Evolutionary conservation across 1,284 basidiomycete genomes (phyloP), one percentile per base, ranked within the genome.

Genomic region (Porodaedalea pini): DNA sequence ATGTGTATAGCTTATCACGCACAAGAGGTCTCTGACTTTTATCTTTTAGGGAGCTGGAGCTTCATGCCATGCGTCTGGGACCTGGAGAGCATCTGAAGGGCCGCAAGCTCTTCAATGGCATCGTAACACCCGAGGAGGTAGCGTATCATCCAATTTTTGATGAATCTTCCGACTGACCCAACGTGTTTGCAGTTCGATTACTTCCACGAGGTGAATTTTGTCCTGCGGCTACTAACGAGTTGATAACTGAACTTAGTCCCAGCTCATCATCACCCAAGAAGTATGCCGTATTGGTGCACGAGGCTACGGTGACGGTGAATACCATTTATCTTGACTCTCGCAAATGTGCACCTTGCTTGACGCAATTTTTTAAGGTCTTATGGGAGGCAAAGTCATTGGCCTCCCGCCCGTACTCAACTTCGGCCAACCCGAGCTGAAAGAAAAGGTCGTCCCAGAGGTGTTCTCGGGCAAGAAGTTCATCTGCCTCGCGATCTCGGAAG

Each of bases 11-110:
- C 10, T 1, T 10, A 10, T 5, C 40, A 29, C 27, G 15, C 45
- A 6, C 6, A 11, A 56, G 36, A 3, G 25, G 7, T 13, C 45
- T 3, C 11, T 59, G 27, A 49, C 8, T 58, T 40, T 48, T 27
- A 44, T 29, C 23, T 23, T 21, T 39, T 50, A 89, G 85, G 2
- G 82, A 80, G 60, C 57, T 85, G 51, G 86, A 93, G 63, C 65
- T 95, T 56, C 86, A 92, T 68, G 89, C 92, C 2, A 97, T 97
- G 94, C 85, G 93, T 50, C 76, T 98, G 70, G 95, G 95, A 8
- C 88, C 87, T 17, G 88, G 88, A 21, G 86, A 86, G 65, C 94
- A 97, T 67, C 75, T 98, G 34, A 78, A 91, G 67, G 94, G 94
- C 2, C 79, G 85, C 27, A 83, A 79, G 27, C 78, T 98, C 13